phyloP scores from a whole-genome alignment of 1,139 yeast species.

The Magnusiomyces suaveolens region DNA sequence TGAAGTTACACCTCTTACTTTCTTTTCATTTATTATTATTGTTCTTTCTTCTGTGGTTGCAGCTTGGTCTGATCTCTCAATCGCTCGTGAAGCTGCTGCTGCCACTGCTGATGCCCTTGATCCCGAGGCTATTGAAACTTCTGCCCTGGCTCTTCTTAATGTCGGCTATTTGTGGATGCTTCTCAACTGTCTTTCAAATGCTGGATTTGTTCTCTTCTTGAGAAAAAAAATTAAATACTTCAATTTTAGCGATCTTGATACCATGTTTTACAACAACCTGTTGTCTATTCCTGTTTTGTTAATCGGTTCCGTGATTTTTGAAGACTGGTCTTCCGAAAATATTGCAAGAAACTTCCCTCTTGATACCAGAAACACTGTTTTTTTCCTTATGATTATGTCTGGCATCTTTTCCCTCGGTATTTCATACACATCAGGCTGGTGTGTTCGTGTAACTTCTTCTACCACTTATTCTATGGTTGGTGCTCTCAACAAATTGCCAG shows the following conservation, averaged over 20 bases:
- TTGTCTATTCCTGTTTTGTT: conserved; percentile 83
- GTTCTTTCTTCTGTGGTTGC: conserved; percentile 90
- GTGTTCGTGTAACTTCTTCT: conserved; percentile 96
- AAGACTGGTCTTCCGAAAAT: conserved; percentile 87
- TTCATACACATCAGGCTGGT: conserved; percentile 98
- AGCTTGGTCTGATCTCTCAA: conserved; percentile 72
- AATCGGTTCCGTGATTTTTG: conserved; percentile 62
- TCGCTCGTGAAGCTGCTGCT: conserved; percentile 29
- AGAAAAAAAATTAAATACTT: conserved; percentile 95
- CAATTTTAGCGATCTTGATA: conserved; percentile 94
- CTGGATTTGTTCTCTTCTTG: conserved; percentile 87
- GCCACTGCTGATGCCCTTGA: conserved; percentile 28
- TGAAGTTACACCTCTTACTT: conserved; percentile 77
- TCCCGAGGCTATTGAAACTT: conserved; percentile 22
- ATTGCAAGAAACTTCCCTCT: conserved; percentile 68
- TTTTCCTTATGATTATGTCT: conserved; percentile 77
- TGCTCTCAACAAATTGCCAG: conserved; percentile 94
- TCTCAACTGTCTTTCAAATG: conserved; percentile 84
- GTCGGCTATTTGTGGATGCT: conserved; percentile 96
- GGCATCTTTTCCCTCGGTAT: conserved; percentile 94
- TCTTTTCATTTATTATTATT: conserved; percentile 81
- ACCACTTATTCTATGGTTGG: conserved; percentile 99
- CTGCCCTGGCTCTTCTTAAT: conserved; percentile 29
- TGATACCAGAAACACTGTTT: conserved; percentile 54
- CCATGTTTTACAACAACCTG: conserved; percentile 95